Conservation (phyloP, 805 yeast genomes). For the Wickerhamiella hasegawae region DNA sequence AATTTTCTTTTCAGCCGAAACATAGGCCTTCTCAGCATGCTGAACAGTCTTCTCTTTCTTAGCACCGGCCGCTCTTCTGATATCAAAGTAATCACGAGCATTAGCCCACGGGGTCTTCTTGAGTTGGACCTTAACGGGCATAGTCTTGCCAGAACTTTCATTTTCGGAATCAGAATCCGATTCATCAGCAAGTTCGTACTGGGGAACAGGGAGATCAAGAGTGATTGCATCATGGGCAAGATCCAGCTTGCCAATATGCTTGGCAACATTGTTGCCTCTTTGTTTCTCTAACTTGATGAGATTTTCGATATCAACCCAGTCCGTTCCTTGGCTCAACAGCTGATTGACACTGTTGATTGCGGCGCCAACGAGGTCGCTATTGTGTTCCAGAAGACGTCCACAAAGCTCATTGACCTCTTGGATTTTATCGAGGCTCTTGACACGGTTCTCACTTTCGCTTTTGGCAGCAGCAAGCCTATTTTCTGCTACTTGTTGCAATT, state of each 20-base stretch:
- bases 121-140: slow-evolving; percentile 52
- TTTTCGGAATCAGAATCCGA: slow-evolving; percentile 23
- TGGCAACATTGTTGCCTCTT: slow-evolving; percentile 49
- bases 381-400: slow-evolving; percentile 56
- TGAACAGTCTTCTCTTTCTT: slow-evolving; percentile 71
- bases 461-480: slow-evolving; percentile 62
- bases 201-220: slow-evolving; percentile 36
- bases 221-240: slow-evolving; percentile 52
- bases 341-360: slow-evolving; percentile 53
- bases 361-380: slow-evolving; percentile 55
- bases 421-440: slow-evolving; percentile 44
- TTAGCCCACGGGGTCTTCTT: slow-evolving; percentile 71
- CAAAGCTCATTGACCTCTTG: slow-evolving; percentile 48
- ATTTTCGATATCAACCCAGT: slow-evolving; percentile 80
- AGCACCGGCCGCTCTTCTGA: slow-evolving; percentile 55
- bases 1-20: slow-evolving; percentile 61
- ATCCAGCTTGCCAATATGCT: slow-evolving; percentile 46
- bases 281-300: slow-evolving; percentile 52
- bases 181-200: slow-evolving; percentile 27
- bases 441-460: slow-evolving; percentile 52
- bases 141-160: slow-evolving; percentile 23
- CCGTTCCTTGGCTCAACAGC: slow-evolving; percentile 70
- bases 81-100: slow-evolving; percentile 65
- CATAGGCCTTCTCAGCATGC: slow-evolving; percentile 61
- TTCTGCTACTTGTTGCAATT: slow-evolving; percentile 38